Evolutionary conservation across 2,329 filamentous ascomycete species (phyloP).

Genomic region (Metarhizium sp.): DNA sequence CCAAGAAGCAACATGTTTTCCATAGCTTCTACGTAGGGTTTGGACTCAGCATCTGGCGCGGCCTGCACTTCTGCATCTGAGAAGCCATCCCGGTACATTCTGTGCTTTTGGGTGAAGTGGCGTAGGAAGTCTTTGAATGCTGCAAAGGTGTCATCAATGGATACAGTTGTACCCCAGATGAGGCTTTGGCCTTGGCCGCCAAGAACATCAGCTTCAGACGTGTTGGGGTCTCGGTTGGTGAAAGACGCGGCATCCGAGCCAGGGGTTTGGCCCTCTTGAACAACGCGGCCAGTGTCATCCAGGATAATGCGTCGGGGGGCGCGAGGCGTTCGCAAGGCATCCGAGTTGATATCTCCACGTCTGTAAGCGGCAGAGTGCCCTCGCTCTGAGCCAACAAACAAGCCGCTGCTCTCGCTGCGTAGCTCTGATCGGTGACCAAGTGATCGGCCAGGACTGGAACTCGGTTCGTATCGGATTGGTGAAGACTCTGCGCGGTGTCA

Average conservation of each 20-base stretch:
- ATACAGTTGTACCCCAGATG: constrained; percentile 97
- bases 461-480: constrained; percentile 82
- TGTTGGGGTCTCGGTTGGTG: constrained; percentile 62
- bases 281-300: constrained; percentile 48
- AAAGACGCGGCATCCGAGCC: constrained; percentile 53
- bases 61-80: constrained; percentile 64
- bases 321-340: constrained; percentile 51
- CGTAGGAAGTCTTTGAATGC: constrained; percentile 86
- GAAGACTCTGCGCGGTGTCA: constrained; percentile 62
- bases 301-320: constrained; percentile 46
- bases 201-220: constrained; percentile 82
- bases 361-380: constrained; percentile 44
- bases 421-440: constrained; percentile 58
- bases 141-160: constrained; percentile 78
- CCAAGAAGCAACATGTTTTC: constrained; percentile 87
- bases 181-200: constrained; percentile 74
- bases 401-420: constrained; percentile 72
- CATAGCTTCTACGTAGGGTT: constrained; percentile 76
- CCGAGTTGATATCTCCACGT: constrained; percentile 81
- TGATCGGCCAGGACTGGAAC: constrained; percentile 71
- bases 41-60: constrained; percentile 63
- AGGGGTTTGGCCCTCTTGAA: constrained; percentile 40
- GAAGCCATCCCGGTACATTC: constrained; percentile 81
- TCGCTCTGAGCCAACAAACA: constrained; percentile 65
- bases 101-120: constrained; percentile 90